Evolutionary conservation across 257 asterid species (phyloP).

Genomic region (Knoxia roxburghii): DNA sequence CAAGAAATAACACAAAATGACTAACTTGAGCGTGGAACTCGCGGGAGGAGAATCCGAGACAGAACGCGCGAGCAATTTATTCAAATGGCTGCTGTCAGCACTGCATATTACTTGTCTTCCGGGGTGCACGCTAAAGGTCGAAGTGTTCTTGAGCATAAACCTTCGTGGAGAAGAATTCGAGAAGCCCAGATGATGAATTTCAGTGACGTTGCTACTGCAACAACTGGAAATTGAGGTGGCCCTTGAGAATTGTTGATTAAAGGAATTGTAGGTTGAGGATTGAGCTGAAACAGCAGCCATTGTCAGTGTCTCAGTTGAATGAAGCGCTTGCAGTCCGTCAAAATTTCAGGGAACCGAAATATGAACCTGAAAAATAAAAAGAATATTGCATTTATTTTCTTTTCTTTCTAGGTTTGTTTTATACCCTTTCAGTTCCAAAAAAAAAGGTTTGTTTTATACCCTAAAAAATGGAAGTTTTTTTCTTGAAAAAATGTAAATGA

Average conservation of each 20-base stretch:
- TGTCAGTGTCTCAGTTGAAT: not conserved
- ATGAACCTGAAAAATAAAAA: not conserved
- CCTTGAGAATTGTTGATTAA: conserved; percentile 2
- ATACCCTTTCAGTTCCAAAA: too few relatives aligned
- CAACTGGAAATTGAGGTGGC: not conserved
- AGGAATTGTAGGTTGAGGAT: conserved; percentile 6
- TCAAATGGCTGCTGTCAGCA: conserved; percentile 19
- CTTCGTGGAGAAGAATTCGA: conserved; percentile 4
- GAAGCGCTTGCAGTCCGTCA: not conserved
- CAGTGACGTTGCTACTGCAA: not conserved
- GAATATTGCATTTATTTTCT: too few relatives aligned
- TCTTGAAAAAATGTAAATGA: too few relatives aligned
- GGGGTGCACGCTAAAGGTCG: conserved; percentile 18
- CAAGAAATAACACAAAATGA: not conserved
- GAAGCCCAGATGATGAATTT: conserved; percentile 11
- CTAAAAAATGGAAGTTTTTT: too few relatives aligned
- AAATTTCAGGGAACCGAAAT: not conserved
- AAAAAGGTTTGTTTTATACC: too few relatives aligned
- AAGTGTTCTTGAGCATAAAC: conserved; percentile 3
- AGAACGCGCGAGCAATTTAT: conserved; percentile 18
- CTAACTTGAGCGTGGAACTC: conserved; percentile 29
- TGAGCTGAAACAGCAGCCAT: conserved; percentile 31
- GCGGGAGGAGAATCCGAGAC: conserved; percentile 37
- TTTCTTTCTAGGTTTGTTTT: too few relatives aligned
- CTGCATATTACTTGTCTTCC: conserved; percentile 26